Evolutionary conservation across 2,329 filamentous ascomycete species (phyloP).

Genomic region (Paecilomyces niveus): DNA sequence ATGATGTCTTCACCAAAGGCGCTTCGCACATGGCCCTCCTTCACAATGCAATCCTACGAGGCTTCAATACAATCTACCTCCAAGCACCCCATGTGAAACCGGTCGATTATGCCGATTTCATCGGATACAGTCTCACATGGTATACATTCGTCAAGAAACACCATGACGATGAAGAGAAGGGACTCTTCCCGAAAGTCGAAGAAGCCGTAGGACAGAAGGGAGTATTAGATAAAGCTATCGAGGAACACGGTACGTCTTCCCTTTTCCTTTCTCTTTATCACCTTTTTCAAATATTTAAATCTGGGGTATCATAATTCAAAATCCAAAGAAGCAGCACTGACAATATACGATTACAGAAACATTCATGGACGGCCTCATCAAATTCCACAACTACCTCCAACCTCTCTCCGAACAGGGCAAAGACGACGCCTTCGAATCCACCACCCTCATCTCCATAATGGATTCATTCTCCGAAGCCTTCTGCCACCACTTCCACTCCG

Average conservation of each 20-base stretch:
- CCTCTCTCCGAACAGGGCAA: neutral
- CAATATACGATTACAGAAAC: neutral
- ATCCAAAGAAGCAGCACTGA: neutral
- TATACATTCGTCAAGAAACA: constrained; percentile 27
- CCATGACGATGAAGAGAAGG: constrained; percentile 29
- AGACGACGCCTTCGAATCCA: neutral
- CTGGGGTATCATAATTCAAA: neutral
- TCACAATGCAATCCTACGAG: constrained; percentile 34
- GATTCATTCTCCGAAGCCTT: neutral
- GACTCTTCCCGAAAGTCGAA: constrained; percentile 28
- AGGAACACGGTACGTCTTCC: constrained; percentile 22
- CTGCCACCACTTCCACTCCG: neutral
- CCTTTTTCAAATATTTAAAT: neutral
- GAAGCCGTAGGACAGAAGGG: constrained; percentile 18
- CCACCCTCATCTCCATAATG: neutral
- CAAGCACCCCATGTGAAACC: constrained; percentile 16
- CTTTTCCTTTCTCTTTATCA: neutral
- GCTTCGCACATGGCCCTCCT: constrained; percentile 21
- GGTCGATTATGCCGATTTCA: constrained; percentile 25
- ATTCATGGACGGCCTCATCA: neutral
- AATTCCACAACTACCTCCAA: neutral
- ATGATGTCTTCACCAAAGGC: constrained; percentile 2
- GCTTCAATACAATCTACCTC: constrained; percentile 34
- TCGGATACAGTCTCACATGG: constrained; percentile 29
- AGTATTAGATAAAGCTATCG: constrained; percentile 23